phyloP scores from a whole-genome alignment of 441 rosid genomes.

The Brassica hybrid region DNA sequence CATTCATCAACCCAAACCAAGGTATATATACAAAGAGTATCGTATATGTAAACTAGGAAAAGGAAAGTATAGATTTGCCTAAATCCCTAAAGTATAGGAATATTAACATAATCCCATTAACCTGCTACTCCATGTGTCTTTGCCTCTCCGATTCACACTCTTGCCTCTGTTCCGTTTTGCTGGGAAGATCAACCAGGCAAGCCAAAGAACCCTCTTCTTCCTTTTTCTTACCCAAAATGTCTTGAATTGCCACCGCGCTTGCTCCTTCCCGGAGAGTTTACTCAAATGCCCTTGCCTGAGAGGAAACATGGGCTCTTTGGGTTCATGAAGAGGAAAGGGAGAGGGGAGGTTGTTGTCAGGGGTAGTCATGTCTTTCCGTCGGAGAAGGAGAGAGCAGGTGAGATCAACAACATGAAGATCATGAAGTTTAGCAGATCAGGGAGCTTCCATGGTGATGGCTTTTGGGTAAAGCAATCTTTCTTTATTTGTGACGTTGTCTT shows the following conservation, averaged over 20 bases:
- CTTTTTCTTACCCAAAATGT: conserved; percentile 48
- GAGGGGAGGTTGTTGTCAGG: conserved; percentile 50
- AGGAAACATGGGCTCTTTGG: conserved; percentile 52
- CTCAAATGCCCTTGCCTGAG: conserved; percentile 48
- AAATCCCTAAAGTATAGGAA: too few relatives aligned
- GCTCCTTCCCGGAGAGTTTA: conserved; percentile 50
- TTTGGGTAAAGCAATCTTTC: conserved; percentile 64
- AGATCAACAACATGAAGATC: conserved; percentile 43
- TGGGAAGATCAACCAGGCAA: conserved; percentile 95
- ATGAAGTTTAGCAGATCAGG: conserved; percentile 52
- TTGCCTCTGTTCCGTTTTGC: conserved; percentile 79
- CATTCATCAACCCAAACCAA: too few relatives aligned
- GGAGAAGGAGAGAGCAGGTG: conserved; percentile 49
- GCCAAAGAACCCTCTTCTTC: conserved; percentile 55
- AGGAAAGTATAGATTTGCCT: too few relatives aligned
- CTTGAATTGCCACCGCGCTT: conserved; percentile 78
- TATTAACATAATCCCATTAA: too few relatives aligned
- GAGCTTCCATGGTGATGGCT: conserved; percentile 46
- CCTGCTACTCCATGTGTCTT: conserved; percentile 63
- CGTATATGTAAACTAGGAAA: too few relatives aligned
- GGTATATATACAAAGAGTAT: too few relatives aligned
- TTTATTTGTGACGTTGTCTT: conserved; percentile 3
- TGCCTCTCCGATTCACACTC: conserved; percentile 64
- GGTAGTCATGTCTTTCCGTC: conserved; percentile 61
- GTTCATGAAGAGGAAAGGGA: conserved; percentile 58